Evolutionary conservation across 176 grass and related monocot genomes (phyloP), one percentile per base, ranked within the genome.

Genomic region (Cenchrus purpureus): DNA sequence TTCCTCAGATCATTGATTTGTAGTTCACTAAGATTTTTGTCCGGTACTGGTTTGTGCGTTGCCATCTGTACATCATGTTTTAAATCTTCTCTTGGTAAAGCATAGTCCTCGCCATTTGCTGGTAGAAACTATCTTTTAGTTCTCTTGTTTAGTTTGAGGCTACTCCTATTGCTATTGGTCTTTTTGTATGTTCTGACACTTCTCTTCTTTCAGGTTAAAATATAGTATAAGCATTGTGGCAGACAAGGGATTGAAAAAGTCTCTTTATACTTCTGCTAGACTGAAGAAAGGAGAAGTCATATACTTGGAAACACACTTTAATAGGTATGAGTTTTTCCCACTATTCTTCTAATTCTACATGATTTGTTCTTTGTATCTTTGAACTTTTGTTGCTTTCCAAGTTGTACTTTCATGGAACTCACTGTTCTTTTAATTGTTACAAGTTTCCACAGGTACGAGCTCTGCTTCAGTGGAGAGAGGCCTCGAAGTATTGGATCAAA

Each of bases 241-340:
- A 49, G 97, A 99, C 72, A 99, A 95, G 88, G 97, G 97, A 28
- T 80, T 99, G 77, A 99, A 94, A 64, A 96, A 87, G 82, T 91
- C 93, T 44, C 84, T 95, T 12, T 96, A 94, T 86, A 99, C 93
- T 44, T 99, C 93, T 64, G 89, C 93, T 57, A 88, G 97, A 73
- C 88, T 99, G 71, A 99, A 99, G 84, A 99, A 92, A 82, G 97
- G 97, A 11, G 93, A 99, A 91, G 97, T 94, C 68, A 84, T 99
- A 81, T 99, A 96, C 78, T 74, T 99, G 82, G 97, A 99, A 70
- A 99, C 97, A 82, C 93, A 96, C 84, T 91, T 88, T 55, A 87
- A 89, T 83, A 95, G 93, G 97, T 99, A 83, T 49, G 60, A 45
- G 70, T 5, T 37, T 73, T 65, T 28, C 74, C 49, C 65, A 69